phyloP scores from a whole-genome alignment of 2,329 filamentous ascomycete species.

The Sporothrix luriei region DNA sequence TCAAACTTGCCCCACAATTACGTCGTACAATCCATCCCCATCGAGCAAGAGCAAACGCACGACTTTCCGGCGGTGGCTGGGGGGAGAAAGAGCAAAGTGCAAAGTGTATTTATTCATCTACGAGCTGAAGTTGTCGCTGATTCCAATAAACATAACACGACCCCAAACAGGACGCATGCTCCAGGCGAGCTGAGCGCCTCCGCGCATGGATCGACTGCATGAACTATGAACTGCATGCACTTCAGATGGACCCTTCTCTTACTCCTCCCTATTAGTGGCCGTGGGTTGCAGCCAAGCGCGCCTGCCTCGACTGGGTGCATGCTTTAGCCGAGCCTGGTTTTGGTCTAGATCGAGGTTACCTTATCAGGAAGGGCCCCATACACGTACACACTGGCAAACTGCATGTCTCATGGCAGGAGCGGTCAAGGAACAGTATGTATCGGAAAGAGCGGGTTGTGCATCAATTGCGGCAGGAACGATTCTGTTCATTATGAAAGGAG shows the following conservation, averaged over 20 bases:
- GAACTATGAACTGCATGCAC: slow-evolving; percentile 3
- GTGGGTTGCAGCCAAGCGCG: background rate
- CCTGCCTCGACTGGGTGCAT: slow-evolving; percentile 12
- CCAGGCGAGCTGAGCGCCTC: background rate
- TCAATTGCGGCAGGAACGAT: background rate
- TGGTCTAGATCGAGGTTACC: slow-evolving; percentile 14
- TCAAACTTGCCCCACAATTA: background rate
- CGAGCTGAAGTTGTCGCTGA: background rate
- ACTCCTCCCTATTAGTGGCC: background rate
- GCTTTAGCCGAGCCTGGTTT: slow-evolving; percentile 24
- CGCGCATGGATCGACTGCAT: background rate
- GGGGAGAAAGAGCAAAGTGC: too few relatives aligned
- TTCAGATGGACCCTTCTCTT: background rate
- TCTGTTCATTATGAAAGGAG: background rate
- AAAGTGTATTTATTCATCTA: background rate
- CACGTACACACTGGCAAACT: background rate
- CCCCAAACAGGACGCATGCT: background rate
- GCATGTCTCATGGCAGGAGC: slow-evolving; percentile 9
- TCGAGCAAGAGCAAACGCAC: slow-evolving; percentile 1
- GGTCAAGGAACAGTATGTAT: background rate
- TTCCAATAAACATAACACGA: background rate
- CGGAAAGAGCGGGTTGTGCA: background rate
- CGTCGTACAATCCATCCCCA: background rate
- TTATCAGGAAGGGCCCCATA: slow-evolving; percentile 1
- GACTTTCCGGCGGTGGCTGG: background rate